These are phyloP conservation scores for Fusarium palustre DNA, from an alignment of 2,329 filamentous ascomycete genomes.

Conservation along the genomic window DNA sequence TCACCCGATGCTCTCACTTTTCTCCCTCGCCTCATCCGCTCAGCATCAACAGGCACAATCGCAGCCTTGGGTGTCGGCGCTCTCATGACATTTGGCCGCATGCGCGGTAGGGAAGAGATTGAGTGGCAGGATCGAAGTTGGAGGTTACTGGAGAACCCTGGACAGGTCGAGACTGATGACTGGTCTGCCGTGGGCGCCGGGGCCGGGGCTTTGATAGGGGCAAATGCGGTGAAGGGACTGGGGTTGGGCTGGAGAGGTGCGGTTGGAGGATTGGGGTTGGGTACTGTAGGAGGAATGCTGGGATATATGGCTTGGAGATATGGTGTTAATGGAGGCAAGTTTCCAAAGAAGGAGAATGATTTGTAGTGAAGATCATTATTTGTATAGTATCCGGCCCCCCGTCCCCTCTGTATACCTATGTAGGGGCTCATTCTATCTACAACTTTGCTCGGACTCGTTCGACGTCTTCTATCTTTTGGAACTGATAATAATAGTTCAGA, in stretches of 20 bases:
- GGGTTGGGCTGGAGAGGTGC: constrained; percentile 55
- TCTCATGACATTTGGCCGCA: constrained; percentile 59
- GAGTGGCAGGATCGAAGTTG: constrained; percentile 75
- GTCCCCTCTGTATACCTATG: background rate
- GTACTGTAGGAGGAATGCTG: constrained; percentile 61
- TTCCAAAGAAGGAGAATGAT: constrained; percentile 45
- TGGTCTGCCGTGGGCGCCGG: constrained; percentile 62
- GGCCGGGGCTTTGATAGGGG: constrained; percentile 51
- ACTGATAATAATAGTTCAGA: constrained; percentile 82
- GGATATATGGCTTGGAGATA: constrained; percentile 64
- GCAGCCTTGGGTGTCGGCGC: constrained; percentile 59
- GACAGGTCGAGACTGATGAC: constrained; percentile 68
- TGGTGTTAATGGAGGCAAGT: constrained; percentile 59
- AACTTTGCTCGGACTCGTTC: constrained; percentile 48
- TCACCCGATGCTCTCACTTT: constrained; percentile 48
- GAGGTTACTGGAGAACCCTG: constrained; percentile 68
- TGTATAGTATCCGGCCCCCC: background rate
- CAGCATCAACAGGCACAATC: constrained; percentile 59
- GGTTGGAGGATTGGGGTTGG: constrained; percentile 60
- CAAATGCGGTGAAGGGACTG: constrained; percentile 43
- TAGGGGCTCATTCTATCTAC: constrained; percentile 27
- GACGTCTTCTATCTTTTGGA: constrained; percentile 58
- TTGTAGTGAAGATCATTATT: constrained; percentile 1
- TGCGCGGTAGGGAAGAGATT: constrained; percentile 68
- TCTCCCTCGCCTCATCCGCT: constrained; percentile 56